These are phyloP conservation scores for Leccinum variicolor DNA, from an alignment of 768 basidiomycete species.

Conservation along the genomic window DNA sequence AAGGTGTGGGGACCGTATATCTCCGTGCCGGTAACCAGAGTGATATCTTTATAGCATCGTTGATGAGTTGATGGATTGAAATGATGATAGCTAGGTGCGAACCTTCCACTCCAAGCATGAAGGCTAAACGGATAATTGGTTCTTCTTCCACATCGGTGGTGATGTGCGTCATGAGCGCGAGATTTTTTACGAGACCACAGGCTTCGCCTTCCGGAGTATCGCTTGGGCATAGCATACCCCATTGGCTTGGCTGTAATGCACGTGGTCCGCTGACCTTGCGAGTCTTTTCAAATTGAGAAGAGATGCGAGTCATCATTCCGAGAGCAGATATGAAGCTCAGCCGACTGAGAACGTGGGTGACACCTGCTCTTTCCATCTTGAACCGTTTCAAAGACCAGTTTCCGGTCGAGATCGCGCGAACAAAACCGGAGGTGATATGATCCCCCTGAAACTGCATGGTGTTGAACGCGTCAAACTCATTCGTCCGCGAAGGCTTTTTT, in stretches of 20 bases:
- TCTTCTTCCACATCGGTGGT: conserved; percentile 98
- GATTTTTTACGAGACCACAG: conserved; percentile 96
- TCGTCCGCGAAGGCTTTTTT: conserved; percentile 92
- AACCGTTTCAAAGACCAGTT: conserved; percentile 99
- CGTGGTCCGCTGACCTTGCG: conserved; percentile 97
- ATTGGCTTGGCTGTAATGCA: conserved; percentile 96
- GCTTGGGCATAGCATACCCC: conserved; percentile 97
- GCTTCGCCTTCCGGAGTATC: conserved; percentile 99
- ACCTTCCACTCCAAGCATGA: conserved; percentile 98
- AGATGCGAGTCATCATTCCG: conserved; percentile 99
- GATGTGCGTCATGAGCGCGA: conserved; percentile 99
- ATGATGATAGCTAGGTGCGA: conserved; percentile 17
- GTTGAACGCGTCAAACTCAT: conserved; percentile 91
- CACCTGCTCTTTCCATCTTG: conserved; percentile 98
- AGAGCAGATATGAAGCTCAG: conserved; percentile 95
- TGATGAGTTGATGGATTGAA: conserved; percentile 11
- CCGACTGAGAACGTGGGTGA: conserved; percentile 95
- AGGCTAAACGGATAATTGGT: conserved; percentile 84
- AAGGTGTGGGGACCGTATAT: conserved; percentile 92
- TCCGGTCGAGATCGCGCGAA: conserved; percentile 96
- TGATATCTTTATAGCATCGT: conserved; percentile 63
- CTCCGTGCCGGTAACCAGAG: conserved; percentile 88
- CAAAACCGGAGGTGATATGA: conserved; percentile 92
- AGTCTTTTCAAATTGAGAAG: conserved; percentile 99
- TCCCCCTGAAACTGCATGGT: conserved; percentile 97